A percentile compares a stretch with the other conserved stretches of the same genome.
These are phyloP conservation scores for Penicillium coffeae DNA, from an alignment of 495 filamentous ascomycete genomes.

Conservation along the genomic window DNA sequence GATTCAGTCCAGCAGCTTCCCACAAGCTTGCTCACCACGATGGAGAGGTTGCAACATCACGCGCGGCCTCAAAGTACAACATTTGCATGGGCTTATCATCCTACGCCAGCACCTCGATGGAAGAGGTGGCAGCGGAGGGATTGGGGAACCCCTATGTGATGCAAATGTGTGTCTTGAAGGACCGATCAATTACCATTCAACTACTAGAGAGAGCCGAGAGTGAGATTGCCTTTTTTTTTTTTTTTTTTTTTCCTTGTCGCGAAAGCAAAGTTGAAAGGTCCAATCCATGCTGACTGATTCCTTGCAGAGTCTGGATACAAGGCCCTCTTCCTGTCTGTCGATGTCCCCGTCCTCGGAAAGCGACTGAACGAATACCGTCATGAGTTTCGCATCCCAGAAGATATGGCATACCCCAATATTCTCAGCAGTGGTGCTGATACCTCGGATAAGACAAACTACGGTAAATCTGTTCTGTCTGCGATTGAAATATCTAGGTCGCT, in stretches of 20 bases:
- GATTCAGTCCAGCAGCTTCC: conserved; percentile 81
- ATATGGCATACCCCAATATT: conserved; percentile 28
- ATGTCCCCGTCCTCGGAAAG: conserved; percentile 78
- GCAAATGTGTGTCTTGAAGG: conserved; percentile 94
- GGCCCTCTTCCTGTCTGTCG: conserved; percentile 89
- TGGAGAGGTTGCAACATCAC: conserved; percentile 76
- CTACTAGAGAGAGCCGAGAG: conserved; percentile 84
- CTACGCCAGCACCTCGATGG: conserved; percentile 48
- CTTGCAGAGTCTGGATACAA: conserved; percentile 73
- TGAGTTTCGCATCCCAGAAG: conserved; percentile 7
- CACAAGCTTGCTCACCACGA: conserved; percentile 83
- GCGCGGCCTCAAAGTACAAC: conserved; percentile 73
- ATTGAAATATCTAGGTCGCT: neutral
- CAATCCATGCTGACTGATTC: conserved; percentile 9
- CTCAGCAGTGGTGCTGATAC: conserved; percentile 25
- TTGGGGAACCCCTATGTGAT: conserved; percentile 43
- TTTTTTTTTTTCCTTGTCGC: neutral
- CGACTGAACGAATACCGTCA: conserved; percentile 33
- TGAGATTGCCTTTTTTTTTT: neutral
- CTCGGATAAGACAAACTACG: conserved; percentile 30
- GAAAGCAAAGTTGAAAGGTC: neutral
- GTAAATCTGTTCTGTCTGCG: conserved; percentile 9
- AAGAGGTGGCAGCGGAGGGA: conserved; percentile 46
- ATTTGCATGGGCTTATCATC: conserved; percentile 54
- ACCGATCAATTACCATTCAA: conserved; percentile 77